These are phyloP conservation scores for Sanguinoderma infundibulare DNA, from an alignment of 1,284 basidiomycete genomes.

Conservation along the genomic window DNA sequence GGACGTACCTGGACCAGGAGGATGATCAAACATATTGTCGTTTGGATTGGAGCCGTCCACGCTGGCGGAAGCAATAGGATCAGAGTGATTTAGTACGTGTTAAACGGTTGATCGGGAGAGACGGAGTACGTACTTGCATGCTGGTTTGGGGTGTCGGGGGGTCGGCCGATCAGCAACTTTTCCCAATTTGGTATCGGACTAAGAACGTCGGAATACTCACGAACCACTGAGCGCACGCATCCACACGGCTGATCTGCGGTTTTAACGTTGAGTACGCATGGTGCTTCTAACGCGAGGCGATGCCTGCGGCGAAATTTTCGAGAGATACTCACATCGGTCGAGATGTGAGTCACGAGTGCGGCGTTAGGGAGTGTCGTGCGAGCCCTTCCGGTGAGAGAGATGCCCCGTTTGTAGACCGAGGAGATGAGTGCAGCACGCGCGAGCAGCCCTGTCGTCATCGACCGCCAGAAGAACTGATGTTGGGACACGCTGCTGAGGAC, in stretches of 20 bases:
- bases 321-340: constrained; percentile 58
- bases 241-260: constrained; percentile 55
- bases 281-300: background rate
- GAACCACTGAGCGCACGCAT: constrained; percentile 70
- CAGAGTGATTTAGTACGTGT: background rate
- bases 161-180: background rate
- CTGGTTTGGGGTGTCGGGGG: constrained; percentile 28
- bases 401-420: constrained; percentile 76
- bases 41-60: constrained; percentile 77
- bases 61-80: constrained; percentile 33
- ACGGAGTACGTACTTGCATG: constrained; percentile 44
- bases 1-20: constrained; percentile 57
- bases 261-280: constrained; percentile 4
- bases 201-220: constrained; percentile 43
- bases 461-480: constrained; percentile 83
- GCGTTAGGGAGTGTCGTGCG: constrained; percentile 68
- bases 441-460: constrained; percentile 74
- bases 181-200: constrained; percentile 1
- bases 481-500: constrained; percentile 61
- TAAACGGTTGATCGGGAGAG: background rate
- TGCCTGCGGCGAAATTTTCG: background rate
- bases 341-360: constrained; percentile 77
- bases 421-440: constrained; percentile 75
- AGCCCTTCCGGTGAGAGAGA: constrained; percentile 70
- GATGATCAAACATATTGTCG: constrained; percentile 62